Evolutionary conservation across 495 filamentous ascomycete genomes (phyloP).

Genomic region (Penicillium cinerascens): DNA sequence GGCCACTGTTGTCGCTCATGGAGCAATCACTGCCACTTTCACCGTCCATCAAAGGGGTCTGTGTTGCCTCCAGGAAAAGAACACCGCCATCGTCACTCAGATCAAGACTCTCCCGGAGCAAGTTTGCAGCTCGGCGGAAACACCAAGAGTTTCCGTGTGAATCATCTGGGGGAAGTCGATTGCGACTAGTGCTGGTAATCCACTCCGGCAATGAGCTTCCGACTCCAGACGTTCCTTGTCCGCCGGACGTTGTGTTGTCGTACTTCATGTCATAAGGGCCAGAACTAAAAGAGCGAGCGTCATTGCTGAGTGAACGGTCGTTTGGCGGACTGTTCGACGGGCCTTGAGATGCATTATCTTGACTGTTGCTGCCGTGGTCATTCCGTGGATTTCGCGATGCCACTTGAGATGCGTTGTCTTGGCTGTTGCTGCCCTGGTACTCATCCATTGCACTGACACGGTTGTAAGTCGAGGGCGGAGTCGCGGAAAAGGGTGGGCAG

Average conservation of each 20-base stretch:
- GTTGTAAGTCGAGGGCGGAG: conserved; percentile 27
- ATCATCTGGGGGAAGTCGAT: conserved; percentile 35
- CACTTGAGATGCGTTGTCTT: conserved; percentile 21
- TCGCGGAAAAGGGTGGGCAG: conserved; percentile 16
- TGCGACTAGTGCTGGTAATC: conserved; percentile 32
- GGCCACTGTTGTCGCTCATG: conserved; percentile 20
- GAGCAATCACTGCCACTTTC: conserved; percentile 37
- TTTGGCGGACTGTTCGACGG: conserved; percentile 17
- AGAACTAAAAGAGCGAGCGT: conserved; percentile 31
- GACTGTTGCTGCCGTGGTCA: neutral
- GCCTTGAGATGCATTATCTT: conserved; percentile 19
- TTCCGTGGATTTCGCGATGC: conserved; percentile 19
- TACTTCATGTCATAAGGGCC: conserved; percentile 23
- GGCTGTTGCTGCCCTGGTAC: conserved; percentile 16
- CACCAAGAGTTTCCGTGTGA: conserved; percentile 42
- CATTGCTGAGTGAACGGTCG: conserved; percentile 24
- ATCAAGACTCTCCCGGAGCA: conserved; percentile 55
- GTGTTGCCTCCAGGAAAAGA: conserved; percentile 48
- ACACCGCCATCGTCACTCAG: conserved; percentile 49
- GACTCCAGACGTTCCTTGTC: conserved; percentile 16
- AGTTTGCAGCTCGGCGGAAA: conserved; percentile 54
- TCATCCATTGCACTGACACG: conserved; percentile 24
- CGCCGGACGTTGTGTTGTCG: conserved; percentile 6
- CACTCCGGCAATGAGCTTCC: conserved; percentile 38
- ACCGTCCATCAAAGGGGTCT: conserved; percentile 25